These are phyloP conservation scores for Sphaerobolus stellatus DNA, from an alignment of 1,284 basidiomycete species.

Conservation along the genomic window DNA sequence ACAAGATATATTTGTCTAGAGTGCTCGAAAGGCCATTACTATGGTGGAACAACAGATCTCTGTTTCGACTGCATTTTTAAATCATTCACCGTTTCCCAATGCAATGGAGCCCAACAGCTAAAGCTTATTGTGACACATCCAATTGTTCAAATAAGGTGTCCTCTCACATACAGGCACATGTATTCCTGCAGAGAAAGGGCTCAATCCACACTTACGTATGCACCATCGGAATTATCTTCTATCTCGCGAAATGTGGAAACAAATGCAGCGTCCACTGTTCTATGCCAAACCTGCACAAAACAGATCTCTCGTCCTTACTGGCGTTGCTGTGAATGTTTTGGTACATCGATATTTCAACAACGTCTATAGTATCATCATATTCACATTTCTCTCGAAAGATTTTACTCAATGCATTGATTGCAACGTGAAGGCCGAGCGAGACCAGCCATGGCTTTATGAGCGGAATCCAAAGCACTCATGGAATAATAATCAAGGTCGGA, in stretches of 20 bases:
- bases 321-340: not conserved
- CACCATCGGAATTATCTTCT: not conserved
- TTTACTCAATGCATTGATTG: not conserved
- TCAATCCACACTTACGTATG: not conserved
- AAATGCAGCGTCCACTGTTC: not conserved
- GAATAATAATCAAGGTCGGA: not conserved
- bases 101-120: not conserved
- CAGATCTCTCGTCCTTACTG: not conserved
- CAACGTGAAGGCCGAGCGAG: not conserved
- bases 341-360: not conserved
- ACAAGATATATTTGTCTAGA: not conserved
- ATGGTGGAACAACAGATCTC: not conserved
- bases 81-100: not conserved
- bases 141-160: not conserved
- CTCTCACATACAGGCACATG: not conserved
- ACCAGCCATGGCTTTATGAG: not conserved
- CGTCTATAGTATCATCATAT: not conserved
- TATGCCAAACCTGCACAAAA: not conserved
- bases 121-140: not conserved
- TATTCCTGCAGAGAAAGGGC: not conserved
- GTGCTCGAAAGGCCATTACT: not conserved
- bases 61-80: not conserved
- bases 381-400: not conserved
- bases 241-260: not conserved
- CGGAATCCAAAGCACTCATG: not conserved